phyloP scores from a whole-genome alignment of 2,329 filamentous ascomycete genomes.

The Colletotrichum trifolii region DNA sequence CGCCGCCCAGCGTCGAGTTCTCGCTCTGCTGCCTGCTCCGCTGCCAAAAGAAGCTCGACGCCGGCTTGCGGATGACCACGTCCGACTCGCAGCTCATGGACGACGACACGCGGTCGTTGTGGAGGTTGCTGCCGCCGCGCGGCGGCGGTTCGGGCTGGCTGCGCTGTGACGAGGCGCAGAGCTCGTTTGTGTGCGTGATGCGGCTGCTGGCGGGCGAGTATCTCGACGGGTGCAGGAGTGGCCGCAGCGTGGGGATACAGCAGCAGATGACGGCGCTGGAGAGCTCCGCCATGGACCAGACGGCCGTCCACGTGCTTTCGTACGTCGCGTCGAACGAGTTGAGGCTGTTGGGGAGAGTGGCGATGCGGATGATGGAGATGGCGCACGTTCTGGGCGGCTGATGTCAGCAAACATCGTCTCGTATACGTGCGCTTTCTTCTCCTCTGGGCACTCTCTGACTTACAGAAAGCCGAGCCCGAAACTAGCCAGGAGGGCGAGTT shows the following conservation, averaged over 20 bases:
- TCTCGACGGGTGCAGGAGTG: slow-evolving; percentile 33
- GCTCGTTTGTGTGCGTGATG: background rate
- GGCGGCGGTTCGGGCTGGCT: background rate
- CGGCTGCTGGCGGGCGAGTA: background rate
- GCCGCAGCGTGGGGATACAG: slow-evolving; percentile 52
- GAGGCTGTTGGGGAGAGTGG: slow-evolving; percentile 43
- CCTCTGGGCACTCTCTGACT: background rate
- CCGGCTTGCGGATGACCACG: slow-evolving; percentile 10
- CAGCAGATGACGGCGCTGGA: slow-evolving; percentile 52
- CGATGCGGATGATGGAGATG: slow-evolving; percentile 43
- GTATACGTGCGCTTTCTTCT: background rate
- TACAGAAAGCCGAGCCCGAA: slow-evolving; percentile 37
- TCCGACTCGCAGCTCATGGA: slow-evolving; percentile 21
- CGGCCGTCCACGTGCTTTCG: slow-evolving; percentile 45
- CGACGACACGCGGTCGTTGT: slow-evolving; percentile 4
- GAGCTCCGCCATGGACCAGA: slow-evolving; percentile 54
- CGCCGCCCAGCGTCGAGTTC: slow-evolving; percentile 7
- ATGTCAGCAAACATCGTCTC: background rate
- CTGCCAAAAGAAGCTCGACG: slow-evolving; percentile 24
- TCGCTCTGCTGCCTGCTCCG: slow-evolving; percentile 24
- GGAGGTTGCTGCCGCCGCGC: background rate
- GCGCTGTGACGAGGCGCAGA: background rate
- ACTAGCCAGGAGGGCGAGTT: slow-evolving; percentile 26
- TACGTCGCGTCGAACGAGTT: slow-evolving; percentile 45
- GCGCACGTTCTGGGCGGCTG: slow-evolving; percentile 13